phyloP scores from a whole-genome alignment of 1,284 basidiomycete genomes.

The Moniliophthora roreri region DNA sequence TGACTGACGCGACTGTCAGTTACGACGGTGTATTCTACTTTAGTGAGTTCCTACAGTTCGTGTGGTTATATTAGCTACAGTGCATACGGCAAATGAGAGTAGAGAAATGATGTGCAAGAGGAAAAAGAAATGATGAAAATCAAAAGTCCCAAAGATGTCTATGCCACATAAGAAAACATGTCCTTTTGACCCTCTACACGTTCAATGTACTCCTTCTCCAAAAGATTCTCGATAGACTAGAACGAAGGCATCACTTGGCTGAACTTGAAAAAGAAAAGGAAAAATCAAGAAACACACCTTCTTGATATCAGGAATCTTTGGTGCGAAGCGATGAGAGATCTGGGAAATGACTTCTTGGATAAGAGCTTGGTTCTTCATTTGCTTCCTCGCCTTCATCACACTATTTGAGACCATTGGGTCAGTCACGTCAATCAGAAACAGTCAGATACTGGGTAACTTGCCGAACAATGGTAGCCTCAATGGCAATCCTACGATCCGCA shows the following conservation, averaged over 20 bases:
- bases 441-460: constrained; percentile 35
- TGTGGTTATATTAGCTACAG: no score
- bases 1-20: no score
- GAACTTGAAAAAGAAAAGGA: constrained; percentile 1
- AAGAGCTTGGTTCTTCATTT: constrained; percentile 93
- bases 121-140: constrained; percentile 3
- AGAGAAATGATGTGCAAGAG: no score
- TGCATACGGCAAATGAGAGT: no score
- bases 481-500: constrained; percentile 95
- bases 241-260: neutral
- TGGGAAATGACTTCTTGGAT: constrained; percentile 95
- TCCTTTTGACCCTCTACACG: constrained; percentile 83
- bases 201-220: constrained; percentile 98
- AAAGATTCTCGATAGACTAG: constrained; percentile 91
- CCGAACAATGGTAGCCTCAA: constrained; percentile 97
- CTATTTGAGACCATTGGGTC: constrained; percentile 40
- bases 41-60: no score
- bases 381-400: constrained; percentile 98
- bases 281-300: constrained; percentile 54
- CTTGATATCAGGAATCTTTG: constrained; percentile 91
- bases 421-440: constrained; percentile 1
- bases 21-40: no score
- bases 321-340: constrained; percentile 86
- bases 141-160: constrained; percentile 21
- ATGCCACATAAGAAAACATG: constrained; percentile 77